phyloP scores from a whole-genome alignment of 2,329 filamentous ascomycete genomes.

The Aureobasidium namibiae region DNA sequence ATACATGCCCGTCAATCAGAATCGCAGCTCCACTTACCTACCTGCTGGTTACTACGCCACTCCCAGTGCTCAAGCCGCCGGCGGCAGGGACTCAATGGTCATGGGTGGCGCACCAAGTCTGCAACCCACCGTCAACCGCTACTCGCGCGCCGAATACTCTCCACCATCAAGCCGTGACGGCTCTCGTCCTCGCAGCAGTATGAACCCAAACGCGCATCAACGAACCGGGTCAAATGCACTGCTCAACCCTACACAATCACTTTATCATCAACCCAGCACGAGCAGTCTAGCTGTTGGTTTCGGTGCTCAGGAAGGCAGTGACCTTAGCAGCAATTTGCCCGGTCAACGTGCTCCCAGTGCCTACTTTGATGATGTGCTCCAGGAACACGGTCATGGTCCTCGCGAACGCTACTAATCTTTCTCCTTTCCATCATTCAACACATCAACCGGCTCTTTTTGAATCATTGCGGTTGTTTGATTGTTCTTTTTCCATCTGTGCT shows the following conservation, averaged over 20 bases:
- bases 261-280: slow-evolving; percentile 28
- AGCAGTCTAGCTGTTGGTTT: slow-evolving; percentile 26
- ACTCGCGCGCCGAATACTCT: slow-evolving; percentile 21
- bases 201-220: background rate
- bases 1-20: slow-evolving; percentile 20
- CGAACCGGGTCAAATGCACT: background rate
- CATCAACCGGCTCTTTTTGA: background rate
- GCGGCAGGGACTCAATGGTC: slow-evolving; percentile 33
- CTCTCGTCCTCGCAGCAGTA: slow-evolving; percentile 6
- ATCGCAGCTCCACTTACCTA: slow-evolving; percentile 70
- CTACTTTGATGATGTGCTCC: slow-evolving; percentile 82
- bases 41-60: slow-evolving; percentile 88
- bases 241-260: background rate
- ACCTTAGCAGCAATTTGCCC: slow-evolving; percentile 38
- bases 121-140: slow-evolving; percentile 24
- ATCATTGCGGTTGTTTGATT: background rate
- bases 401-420: slow-evolving; percentile 12
- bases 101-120: slow-evolving; percentile 30
- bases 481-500: background rate
- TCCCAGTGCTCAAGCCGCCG: slow-evolving; percentile 44
- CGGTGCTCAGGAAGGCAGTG: slow-evolving; percentile 18
- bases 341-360: slow-evolving; percentile 75
- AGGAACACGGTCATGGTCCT: slow-evolving; percentile 50
- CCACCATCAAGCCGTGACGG: slow-evolving; percentile 16
- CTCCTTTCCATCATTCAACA: background rate